phyloP scores from a whole-genome alignment of 2,329 filamentous ascomycete species.

The Stemphylium lycopersici region DNA sequence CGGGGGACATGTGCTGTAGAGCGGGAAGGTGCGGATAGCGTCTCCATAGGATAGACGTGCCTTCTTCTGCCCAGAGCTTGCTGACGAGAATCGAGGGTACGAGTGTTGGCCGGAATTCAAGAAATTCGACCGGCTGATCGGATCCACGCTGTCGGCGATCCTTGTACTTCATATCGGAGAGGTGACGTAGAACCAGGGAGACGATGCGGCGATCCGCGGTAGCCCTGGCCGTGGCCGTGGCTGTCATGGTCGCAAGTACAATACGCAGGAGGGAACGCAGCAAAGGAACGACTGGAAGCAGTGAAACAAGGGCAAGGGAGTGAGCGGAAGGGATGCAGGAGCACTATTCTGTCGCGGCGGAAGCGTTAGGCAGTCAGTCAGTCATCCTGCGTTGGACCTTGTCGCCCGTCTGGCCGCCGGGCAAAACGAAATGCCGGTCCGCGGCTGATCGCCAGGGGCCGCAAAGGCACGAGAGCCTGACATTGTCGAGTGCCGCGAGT shows the following conservation, averaged over 20 bases:
- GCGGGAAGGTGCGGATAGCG: constrained; percentile 39
- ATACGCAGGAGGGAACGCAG: constrained; percentile 11
- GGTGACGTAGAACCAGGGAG: constrained; percentile 31
- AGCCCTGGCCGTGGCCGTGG: constrained; percentile 19
- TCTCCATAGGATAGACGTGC: constrained; percentile 41
- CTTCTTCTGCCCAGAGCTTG: constrained; percentile 42
- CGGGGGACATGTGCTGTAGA: constrained; percentile 26
- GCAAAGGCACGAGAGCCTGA: constrained; percentile 13
- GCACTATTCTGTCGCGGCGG: constrained; percentile 5
- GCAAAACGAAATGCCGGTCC: constrained; percentile 14
- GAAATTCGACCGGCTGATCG: constrained; percentile 41
- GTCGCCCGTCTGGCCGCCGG: constrained; percentile 16
- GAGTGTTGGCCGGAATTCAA: constrained; percentile 44
- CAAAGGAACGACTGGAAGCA: constrained; percentile 2
- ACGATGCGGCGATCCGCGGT: constrained; percentile 35
- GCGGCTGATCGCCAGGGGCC: constrained; percentile 24
- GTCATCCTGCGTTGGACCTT: constrained; percentile 20
- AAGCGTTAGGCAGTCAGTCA: constrained; percentile 12
- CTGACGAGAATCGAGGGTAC: constrained; percentile 41
- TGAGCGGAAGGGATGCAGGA: constrained; percentile 1
- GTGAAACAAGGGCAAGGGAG: constrained; percentile 1
- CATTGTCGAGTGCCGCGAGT: constrained; percentile 2
- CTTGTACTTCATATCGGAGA: constrained; percentile 42
- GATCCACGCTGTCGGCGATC: constrained; percentile 39
- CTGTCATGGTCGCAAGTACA: constrained; percentile 30